A percentile compares a stretch with the other conserved stretches of the same genome.
These are phyloP conservation scores for Sugiyamaella novakii DNA, from an alignment of 1,139 yeast species.

Conservation along the genomic window DNA sequence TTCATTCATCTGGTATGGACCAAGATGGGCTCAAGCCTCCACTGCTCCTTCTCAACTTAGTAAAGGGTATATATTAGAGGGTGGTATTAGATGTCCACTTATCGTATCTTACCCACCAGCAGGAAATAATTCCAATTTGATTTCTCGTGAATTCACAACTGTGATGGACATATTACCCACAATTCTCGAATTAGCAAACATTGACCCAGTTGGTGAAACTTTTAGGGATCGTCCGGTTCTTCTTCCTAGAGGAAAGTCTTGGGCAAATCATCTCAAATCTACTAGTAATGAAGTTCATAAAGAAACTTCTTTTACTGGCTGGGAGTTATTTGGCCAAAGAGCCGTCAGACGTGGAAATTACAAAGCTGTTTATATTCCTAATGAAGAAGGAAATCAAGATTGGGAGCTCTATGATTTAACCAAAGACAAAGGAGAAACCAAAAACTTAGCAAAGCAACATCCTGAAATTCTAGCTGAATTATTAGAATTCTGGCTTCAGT, in stretches of 20 bases:
- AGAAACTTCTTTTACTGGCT: slow-evolving; percentile 44
- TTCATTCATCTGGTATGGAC: slow-evolving; percentile 57
- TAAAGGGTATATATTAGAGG: slow-evolving; percentile 56
- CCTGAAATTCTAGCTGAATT: slow-evolving; percentile 46
- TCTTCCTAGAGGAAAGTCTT: slow-evolving; percentile 49
- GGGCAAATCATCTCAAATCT: slow-evolving; percentile 36
- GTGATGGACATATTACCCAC: slow-evolving; percentile 64
- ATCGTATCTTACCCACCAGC: slow-evolving; percentile 36
- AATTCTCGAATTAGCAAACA: slow-evolving; percentile 51
- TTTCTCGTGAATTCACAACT: slow-evolving; percentile 50
- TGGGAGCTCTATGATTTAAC: slow-evolving; percentile 54
- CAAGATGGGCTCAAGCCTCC: slow-evolving; percentile 68
- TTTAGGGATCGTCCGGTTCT: slow-evolving; percentile 48
- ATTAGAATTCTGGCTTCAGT: slow-evolving; percentile 54
- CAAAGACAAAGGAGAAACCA: slow-evolving; percentile 52
- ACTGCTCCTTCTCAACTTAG: slow-evolving; percentile 58
- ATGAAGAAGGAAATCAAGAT: slow-evolving; percentile 50
- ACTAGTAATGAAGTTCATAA: slow-evolving; percentile 22
- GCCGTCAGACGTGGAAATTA: slow-evolving; percentile 54
- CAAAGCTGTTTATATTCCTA: slow-evolving; percentile 53
- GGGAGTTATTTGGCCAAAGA: slow-evolving; percentile 59
- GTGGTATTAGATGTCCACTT: slow-evolving; percentile 59
- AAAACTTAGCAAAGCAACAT: slow-evolving; percentile 45
- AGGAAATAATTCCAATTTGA: slow-evolving; percentile 29
- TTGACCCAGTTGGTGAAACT: slow-evolving; percentile 34